phyloP scores from a whole-genome alignment of 345 rosid species.

The Psidium guajava region DNA sequence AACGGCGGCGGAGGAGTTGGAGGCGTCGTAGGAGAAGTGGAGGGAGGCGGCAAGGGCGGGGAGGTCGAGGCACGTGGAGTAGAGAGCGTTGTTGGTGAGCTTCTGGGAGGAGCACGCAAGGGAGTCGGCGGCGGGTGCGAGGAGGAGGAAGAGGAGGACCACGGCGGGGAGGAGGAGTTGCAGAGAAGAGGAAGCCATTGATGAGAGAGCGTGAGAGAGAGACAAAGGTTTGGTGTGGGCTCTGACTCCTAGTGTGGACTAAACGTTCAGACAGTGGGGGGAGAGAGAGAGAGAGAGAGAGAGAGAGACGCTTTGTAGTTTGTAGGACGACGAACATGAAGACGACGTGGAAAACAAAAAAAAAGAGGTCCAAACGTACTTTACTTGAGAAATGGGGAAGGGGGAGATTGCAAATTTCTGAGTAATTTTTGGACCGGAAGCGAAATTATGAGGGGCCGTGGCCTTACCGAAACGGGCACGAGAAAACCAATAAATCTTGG shows the following conservation, averaged over 20 bases:
- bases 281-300: too few relatives aligned
- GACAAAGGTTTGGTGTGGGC: background rate
- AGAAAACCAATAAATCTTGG: too few relatives aligned
- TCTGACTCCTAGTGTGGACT: background rate
- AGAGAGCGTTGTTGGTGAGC: conserved; percentile 13
- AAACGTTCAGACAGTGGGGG: background rate
- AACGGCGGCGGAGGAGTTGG: conserved; percentile 67
- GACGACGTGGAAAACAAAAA: background rate
- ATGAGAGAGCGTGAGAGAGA: background rate
- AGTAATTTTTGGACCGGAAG: too few relatives aligned
- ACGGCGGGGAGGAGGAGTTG: background rate
- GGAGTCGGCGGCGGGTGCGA: conserved; percentile 34
- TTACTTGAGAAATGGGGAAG: too few relatives aligned
- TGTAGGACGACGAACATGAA: background rate
- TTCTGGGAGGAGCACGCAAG: conserved; percentile 46
- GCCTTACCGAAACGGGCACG: too few relatives aligned
- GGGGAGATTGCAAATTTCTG: too few relatives aligned
- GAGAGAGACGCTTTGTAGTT: background rate
- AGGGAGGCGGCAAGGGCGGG: conserved; percentile 39
- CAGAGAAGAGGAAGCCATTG: background rate
- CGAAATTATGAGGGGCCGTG: too few relatives aligned
- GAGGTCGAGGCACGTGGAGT: conserved; percentile 35
- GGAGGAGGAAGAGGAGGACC: background rate
- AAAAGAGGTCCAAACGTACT: too few relatives aligned
- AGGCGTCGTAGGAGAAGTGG: conserved; percentile 56